Percentiles rank a stretch among this genome's conserved stretches.
phyloP scores from a whole-genome alignment of 2,329 filamentous ascomycete species.

The Mollisiaceae sp. region DNA sequence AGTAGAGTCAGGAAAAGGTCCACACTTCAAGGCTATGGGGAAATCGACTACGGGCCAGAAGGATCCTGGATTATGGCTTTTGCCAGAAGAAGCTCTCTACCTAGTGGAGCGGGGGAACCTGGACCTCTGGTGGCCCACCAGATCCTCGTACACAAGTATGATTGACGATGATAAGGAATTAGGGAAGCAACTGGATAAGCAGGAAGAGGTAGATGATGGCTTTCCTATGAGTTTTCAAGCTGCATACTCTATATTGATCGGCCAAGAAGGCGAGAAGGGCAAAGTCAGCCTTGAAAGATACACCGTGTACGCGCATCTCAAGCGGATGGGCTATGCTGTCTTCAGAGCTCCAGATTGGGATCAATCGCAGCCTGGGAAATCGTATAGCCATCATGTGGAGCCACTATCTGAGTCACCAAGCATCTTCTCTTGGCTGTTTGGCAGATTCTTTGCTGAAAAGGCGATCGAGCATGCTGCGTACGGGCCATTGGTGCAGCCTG shows the following conservation, averaged over 20 bases:
- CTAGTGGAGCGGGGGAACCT: slow-evolving; percentile 85
- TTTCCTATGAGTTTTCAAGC: slow-evolving; percentile 91
- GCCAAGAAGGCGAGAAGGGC: slow-evolving; percentile 65
- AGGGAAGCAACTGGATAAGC: slow-evolving; percentile 33
- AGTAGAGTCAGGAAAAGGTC: slow-evolving; percentile 73
- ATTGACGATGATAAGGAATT: slow-evolving; percentile 48
- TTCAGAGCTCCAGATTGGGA: slow-evolving; percentile 67
- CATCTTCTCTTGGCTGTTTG: slow-evolving; percentile 42
- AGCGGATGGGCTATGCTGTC: slow-evolving; percentile 81
- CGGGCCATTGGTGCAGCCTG: slow-evolving; percentile 65
- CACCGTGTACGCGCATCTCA: slow-evolving; percentile 85
- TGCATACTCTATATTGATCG: slow-evolving; percentile 84
- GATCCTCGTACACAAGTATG: slow-evolving; percentile 53
- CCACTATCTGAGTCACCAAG: slow-evolving; percentile 27
- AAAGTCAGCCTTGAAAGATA: slow-evolving; percentile 77
- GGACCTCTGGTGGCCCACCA: slow-evolving; percentile 82
- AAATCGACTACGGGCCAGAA: slow-evolving; percentile 62
- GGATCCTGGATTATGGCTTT: slow-evolving; percentile 73
- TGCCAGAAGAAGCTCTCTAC: slow-evolving; percentile 92
- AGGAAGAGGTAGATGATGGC: slow-evolving; percentile 63
- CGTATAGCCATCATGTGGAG: slow-evolving; percentile 12
- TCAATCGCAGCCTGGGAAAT: slow-evolving; percentile 36
- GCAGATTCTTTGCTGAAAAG: slow-evolving; percentile 36
- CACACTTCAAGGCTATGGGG: slow-evolving; percentile 78
- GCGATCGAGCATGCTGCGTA: slow-evolving; percentile 35